Conservation (phyloP, 2,329 filamentous ascomycete species). For the Penicillium sp. region DNA sequence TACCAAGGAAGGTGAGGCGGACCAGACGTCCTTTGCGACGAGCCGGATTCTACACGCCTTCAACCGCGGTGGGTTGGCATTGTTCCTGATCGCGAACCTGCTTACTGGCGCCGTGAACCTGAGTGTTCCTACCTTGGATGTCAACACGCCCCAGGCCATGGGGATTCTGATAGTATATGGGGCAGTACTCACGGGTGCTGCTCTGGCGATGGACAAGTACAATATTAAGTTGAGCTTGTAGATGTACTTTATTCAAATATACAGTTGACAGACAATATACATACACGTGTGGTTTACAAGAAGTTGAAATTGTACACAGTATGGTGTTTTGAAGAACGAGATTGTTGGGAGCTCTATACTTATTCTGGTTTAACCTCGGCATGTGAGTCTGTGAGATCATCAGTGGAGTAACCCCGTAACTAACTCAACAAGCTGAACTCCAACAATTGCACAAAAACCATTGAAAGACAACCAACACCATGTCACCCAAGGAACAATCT, state of each 20-base stretch:
- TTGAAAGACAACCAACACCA: slow-evolving; percentile 11
- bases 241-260: slow-evolving; percentile 1
- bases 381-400: slow-evolving; percentile 8
- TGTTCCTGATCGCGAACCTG: slow-evolving; percentile 86
- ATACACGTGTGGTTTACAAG: neutral
- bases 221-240: slow-evolving; percentile 36
- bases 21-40: slow-evolving; percentile 65
- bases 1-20: slow-evolving; percentile 55
- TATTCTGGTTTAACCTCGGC: slow-evolving; percentile 15
- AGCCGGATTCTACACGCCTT: slow-evolving; percentile 77
- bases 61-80: slow-evolving; percentile 79
- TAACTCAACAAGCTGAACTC: neutral
- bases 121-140: slow-evolving; percentile 75
- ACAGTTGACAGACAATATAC: neutral
- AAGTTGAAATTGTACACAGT: neutral
- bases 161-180: slow-evolving; percentile 71
- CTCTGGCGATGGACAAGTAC: slow-evolving; percentile 44
- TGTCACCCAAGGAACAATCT: slow-evolving; percentile 17
- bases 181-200: slow-evolving; percentile 61
- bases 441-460: neutral
- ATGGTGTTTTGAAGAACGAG: neutral
- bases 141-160: slow-evolving; percentile 63
- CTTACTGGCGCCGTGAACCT: slow-evolving; percentile 87
- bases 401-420: neutral
- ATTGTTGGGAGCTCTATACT: neutral